A percentile compares a stretch with the other conserved stretches of the same genome.
Evolutionary conservation across 1,284 basidiomycete species (phyloP).

Genomic region (Puccinia novopanici): DNA sequence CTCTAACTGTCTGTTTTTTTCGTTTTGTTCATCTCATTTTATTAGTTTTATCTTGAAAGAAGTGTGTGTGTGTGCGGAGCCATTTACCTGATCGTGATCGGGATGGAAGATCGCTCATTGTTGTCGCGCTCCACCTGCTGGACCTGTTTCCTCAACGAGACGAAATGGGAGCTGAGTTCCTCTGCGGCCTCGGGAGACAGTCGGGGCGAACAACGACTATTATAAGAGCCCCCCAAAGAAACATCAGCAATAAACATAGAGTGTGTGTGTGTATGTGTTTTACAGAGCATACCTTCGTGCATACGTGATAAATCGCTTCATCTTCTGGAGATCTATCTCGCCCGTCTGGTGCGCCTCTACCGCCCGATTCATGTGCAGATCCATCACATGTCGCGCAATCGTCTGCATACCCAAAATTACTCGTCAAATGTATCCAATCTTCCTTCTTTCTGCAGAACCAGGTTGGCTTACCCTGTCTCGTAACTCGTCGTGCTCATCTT

Average conservation of each 20-base stretch:
- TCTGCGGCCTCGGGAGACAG: slow-evolving; percentile 90
- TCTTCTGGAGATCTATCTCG: slow-evolving; percentile 96
- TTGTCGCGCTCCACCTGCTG: slow-evolving; percentile 96
- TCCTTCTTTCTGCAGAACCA: not conserved
- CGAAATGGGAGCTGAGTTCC: slow-evolving; percentile 96
- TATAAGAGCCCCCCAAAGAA: too few relatives aligned
- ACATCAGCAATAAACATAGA: not conserved
- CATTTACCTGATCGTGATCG: slow-evolving; percentile 86
- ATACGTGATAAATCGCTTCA: slow-evolving; percentile 96
- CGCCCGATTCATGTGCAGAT: slow-evolving; percentile 91
- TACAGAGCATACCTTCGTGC: slow-evolving; percentile 76
- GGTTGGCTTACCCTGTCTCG: slow-evolving; percentile 73
- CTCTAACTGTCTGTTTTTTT: slow-evolving; percentile 84
- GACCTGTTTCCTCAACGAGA: slow-evolving; percentile 87
- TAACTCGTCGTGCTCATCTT: slow-evolving; percentile 94
- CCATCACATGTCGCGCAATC: slow-evolving; percentile 97
- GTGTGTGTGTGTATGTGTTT: too few relatives aligned
- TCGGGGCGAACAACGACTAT: slow-evolving; percentile 90
- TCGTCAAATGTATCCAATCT: not conserved
- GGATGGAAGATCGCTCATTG: slow-evolving; percentile 95
- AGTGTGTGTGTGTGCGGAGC: not conserved
- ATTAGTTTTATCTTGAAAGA: not conserved
- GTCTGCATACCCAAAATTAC: slow-evolving; percentile 63
- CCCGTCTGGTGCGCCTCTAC: slow-evolving; percentile 72
- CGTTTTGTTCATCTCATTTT: too few relatives aligned